These are phyloP conservation scores for Syzygium malaccense DNA, from an alignment of 441 rosid species.

Conservation along the genomic window DNA sequence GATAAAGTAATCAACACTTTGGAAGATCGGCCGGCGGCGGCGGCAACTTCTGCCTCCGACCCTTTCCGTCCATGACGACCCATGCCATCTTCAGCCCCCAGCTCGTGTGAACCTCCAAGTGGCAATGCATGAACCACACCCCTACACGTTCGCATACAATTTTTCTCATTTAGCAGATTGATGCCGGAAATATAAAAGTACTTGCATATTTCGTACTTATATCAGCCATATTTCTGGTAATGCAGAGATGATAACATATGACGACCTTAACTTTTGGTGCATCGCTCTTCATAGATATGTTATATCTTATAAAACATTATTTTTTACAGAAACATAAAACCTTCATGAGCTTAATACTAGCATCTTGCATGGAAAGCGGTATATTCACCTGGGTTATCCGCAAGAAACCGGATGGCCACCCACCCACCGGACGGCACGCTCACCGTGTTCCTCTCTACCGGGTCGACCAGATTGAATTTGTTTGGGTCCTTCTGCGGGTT, in stretches of 20 bases:
- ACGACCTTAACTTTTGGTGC: not conserved
- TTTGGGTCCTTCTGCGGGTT: not conserved
- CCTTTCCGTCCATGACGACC: conserved; percentile 5
- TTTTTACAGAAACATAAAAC: not conserved
- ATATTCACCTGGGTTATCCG: conserved; percentile 4
- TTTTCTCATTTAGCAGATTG: not conserved
- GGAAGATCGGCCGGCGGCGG: conserved; percentile 7
- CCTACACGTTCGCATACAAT: not conserved
- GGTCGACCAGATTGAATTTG: conserved; percentile 2
- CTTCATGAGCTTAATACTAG: not conserved
- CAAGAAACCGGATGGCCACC: conserved; percentile 4
- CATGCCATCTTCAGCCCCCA: conserved; percentile 13
- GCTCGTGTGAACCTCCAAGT: conserved; percentile 7
- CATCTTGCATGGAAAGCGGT: not conserved
- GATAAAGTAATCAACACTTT: not conserved
- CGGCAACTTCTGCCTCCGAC: not conserved
- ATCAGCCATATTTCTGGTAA: not conserved
- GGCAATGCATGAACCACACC: conserved; percentile 9
- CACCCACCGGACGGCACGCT: conserved; percentile 4
- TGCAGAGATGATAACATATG: not conserved
- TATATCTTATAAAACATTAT: not conserved
- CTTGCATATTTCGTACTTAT: not conserved
- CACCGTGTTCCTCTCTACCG: conserved; percentile 4
- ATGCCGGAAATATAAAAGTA: not conserved
- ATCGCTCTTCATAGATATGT: not conserved